Conservation (phyloP, 2,329 filamentous ascomycete species). For the Amylocarpus encephaloides region DNA sequence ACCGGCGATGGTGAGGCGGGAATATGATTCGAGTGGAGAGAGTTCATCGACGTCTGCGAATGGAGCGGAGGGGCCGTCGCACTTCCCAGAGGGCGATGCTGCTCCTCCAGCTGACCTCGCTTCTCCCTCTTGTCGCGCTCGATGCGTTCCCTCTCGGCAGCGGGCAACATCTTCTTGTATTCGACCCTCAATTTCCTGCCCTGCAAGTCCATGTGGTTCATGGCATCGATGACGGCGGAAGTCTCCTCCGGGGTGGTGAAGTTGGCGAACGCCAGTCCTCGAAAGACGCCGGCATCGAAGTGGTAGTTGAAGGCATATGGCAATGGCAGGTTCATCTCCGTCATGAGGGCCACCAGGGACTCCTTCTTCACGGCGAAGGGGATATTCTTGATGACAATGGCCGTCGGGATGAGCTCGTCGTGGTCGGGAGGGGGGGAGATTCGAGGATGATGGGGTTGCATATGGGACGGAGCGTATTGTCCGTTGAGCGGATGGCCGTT, state of each 20-base stretch:
- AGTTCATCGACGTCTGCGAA: slow-evolving; percentile 76
- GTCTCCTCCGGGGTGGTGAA: slow-evolving; percentile 96
- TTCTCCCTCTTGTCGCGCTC: slow-evolving; percentile 96
- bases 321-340: slow-evolving; percentile 84
- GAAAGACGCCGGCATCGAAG: slow-evolving; percentile 96
- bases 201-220: slow-evolving; percentile 95
- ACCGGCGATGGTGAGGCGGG: slow-evolving; percentile 36
- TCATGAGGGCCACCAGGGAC: slow-evolving; percentile 87
- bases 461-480: slow-evolving; percentile 18
- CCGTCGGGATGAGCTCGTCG: slow-evolving; percentile 93
- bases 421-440: slow-evolving; percentile 15
- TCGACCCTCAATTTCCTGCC: slow-evolving; percentile 92
- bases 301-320: slow-evolving; percentile 99
- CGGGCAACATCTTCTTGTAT: slow-evolving; percentile 98
- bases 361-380: slow-evolving; percentile 98
- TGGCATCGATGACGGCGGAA: slow-evolving; percentile 79
- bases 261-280: slow-evolving; percentile 94
- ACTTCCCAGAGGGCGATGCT: slow-evolving; percentile 66
- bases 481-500: slow-evolving; percentile 33
- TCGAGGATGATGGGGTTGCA: slow-evolving; percentile 17
- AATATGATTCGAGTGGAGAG: slow-evolving; percentile 59
- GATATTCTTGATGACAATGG: slow-evolving; percentile 99
- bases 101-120: slow-evolving; percentile 91
- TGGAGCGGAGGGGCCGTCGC: slow-evolving; percentile 52
- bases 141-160: slow-evolving; percentile 90